Evolutionary conservation across 495 filamentous ascomycete genomes (phyloP).

Genomic region (Gamarada debralockiae): DNA sequence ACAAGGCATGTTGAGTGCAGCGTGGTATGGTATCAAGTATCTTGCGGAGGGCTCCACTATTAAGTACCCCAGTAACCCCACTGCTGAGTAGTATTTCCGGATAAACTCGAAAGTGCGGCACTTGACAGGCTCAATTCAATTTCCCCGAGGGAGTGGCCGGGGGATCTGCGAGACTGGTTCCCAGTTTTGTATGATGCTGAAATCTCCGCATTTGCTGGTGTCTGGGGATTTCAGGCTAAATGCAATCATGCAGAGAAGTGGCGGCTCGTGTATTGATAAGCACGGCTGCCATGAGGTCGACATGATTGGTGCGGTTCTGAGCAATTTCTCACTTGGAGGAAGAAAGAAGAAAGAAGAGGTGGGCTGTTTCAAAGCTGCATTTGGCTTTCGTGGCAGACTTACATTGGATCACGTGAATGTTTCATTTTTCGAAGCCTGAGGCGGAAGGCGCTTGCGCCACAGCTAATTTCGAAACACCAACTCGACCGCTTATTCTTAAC

Average conservation of each 20-base stretch:
- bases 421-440: too few species aligned
- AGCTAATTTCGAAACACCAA: too few species aligned
- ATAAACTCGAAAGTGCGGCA: slow-evolving; percentile 1
- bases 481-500: too few species aligned
- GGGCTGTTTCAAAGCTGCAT: background rate
- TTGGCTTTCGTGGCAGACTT: too few species aligned
- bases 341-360: too few species aligned
- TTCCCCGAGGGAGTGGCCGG: background rate
- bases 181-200: background rate
- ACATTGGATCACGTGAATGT: too few species aligned
- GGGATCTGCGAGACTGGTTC: slow-evolving; percentile 1
- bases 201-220: slow-evolving; percentile 1
- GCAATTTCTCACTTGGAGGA: too few species aligned
- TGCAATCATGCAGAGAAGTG: background rate
- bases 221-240: background rate
- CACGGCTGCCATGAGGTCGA: too few species aligned
- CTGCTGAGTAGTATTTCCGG: background rate
- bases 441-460: too few species aligned
- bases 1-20: too few species aligned
- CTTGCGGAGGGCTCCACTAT: background rate
- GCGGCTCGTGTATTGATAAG: background rate
- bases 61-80: background rate
- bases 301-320: too few species aligned
- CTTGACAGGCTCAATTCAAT: slow-evolving; percentile 8
- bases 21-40: background rate